These are phyloP conservation scores for Arthroderma sp. DNA, from an alignment of 2,329 filamentous ascomycete genomes.

Conservation along the genomic window DNA sequence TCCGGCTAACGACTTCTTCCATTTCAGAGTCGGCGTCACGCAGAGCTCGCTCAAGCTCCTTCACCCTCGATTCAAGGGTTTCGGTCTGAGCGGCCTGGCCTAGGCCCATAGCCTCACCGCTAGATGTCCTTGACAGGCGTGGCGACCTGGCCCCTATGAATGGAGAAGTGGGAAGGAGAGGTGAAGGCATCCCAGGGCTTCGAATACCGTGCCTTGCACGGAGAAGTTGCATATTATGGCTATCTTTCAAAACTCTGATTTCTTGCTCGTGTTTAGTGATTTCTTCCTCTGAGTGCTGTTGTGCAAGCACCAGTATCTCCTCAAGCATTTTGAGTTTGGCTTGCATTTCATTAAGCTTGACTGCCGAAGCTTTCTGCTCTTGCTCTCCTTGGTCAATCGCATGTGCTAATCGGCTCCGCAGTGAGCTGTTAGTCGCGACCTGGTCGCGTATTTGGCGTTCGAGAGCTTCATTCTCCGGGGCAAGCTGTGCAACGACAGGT, in stretches of 20 bases:
- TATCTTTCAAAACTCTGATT: constrained; percentile 60
- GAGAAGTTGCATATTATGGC: constrained; percentile 61
- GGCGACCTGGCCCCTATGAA: constrained; percentile 48
- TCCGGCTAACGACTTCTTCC: constrained; percentile 67
- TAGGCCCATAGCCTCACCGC: constrained; percentile 45
- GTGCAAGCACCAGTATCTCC: constrained; percentile 68
- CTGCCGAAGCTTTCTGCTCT: constrained; percentile 66
- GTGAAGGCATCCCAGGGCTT: constrained; percentile 35
- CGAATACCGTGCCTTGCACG: constrained; percentile 49
- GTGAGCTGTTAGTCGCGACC: constrained; percentile 59
- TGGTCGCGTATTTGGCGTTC: constrained; percentile 34
- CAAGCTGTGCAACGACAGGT: not conserved
- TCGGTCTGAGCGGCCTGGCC: constrained; percentile 62
- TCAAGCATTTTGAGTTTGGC: constrained; percentile 67
- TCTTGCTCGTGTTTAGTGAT: constrained; percentile 79
- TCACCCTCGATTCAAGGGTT: constrained; percentile 61
- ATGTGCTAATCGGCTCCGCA: constrained; percentile 63
- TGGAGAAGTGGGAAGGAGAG: constrained; percentile 49
- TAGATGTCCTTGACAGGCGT: constrained; percentile 47
- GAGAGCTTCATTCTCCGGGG: not conserved
- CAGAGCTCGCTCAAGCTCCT: constrained; percentile 73
- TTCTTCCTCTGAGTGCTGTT: constrained; percentile 68
- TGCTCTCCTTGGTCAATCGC: constrained; percentile 73
- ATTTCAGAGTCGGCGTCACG: constrained; percentile 65
- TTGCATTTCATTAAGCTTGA: constrained; percentile 74